Evolutionary conservation across 2,329 filamentous ascomycete species (phyloP), one percentile per base, ranked within the genome.

Genomic region (Diaporthe capsici): DNA sequence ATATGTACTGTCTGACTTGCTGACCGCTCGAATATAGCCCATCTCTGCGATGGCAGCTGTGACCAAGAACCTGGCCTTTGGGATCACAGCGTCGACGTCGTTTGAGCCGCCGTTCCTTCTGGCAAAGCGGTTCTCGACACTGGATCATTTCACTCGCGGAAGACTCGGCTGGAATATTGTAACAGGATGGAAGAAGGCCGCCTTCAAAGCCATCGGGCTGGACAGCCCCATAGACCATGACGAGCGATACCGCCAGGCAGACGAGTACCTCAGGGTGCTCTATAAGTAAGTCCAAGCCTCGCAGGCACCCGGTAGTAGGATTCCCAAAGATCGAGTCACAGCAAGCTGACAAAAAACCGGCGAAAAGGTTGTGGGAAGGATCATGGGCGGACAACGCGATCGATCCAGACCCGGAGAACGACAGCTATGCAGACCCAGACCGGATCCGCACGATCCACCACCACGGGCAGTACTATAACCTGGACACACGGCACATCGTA

Each of bases 121-220:
- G 0, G 91, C 91, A 0, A 92, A 92, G 80, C 84, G 90, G 0
- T 92, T 93, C 73, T 92, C 90, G 0, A 91, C 90, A 0, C 81
- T 93, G 0, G 91, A 93, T 75, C 91, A 93, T 80, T 84, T 93
- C 58, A 93, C 91, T 0, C 84, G 87, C 4, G 91, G 91, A 0
- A 85, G 91, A 0, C 87, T 93, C 47, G 91, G 90, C 0, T 92
- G 91, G 92, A 93, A 93, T 76, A 92, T 93, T 28, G 92, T 94
- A 0, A 93, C 91, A 0, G 88, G 86, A 1, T 92, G 89, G 87
- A 91, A 90, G 80, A 91, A 91, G 79, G 84, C 87, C 0, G 89
- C 89, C 0, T 90, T 90, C 81, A 90, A 90, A 79, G 89, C 88
- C 1, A 90, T 91, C 74, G 89, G 89, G 0, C 79, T 90, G 10